phyloP scores from a whole-genome alignment of 768 basidiomycete genomes.

The Lactifluus hygrophoroides region DNA sequence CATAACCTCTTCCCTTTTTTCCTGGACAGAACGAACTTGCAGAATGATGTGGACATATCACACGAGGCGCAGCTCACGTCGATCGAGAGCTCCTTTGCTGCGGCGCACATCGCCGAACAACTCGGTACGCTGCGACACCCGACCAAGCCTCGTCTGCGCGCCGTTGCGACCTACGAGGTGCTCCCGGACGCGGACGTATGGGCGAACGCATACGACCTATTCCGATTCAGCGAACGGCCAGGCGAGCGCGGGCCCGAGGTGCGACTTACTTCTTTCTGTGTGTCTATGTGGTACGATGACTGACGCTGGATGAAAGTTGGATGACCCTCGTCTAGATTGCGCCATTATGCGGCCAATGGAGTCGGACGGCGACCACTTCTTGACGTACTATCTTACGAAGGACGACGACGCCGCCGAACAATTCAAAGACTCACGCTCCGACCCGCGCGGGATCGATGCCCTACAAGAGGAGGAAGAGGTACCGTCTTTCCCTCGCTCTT shows the following conservation, averaged over 20 bases:
- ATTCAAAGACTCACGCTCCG: slow-evolving; percentile 53
- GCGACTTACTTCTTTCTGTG: slow-evolving; percentile 16
- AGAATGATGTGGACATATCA: slow-evolving; percentile 51
- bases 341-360: slow-evolving; percentile 84
- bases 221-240: slow-evolving; percentile 77
- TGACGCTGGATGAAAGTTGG: slow-evolving; percentile 35
- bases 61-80: slow-evolving; percentile 64
- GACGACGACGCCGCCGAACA: slow-evolving; percentile 61
- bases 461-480: slow-evolving; percentile 47
- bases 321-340: slow-evolving; percentile 77
- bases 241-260: slow-evolving; percentile 72
- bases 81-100: slow-evolving; percentile 69
- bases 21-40: slow-evolving; percentile 39
- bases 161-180: slow-evolving; percentile 74
- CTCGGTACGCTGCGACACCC: slow-evolving; percentile 61
- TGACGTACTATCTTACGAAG: slow-evolving; percentile 75
- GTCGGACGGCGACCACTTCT: slow-evolving; percentile 80
- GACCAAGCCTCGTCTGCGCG: slow-evolving; percentile 64
- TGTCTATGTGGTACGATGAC: background rate
- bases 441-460: slow-evolving; percentile 32
- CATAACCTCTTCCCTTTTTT: too few species aligned
- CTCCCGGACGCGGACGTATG: slow-evolving; percentile 81
- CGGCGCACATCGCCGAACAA: slow-evolving; percentile 52
- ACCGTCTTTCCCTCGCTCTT: too few species aligned
- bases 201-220: slow-evolving; percentile 84